phyloP scores from a whole-genome alignment of 2,329 filamentous ascomycete species.

The Cytospora paraplurivora region DNA sequence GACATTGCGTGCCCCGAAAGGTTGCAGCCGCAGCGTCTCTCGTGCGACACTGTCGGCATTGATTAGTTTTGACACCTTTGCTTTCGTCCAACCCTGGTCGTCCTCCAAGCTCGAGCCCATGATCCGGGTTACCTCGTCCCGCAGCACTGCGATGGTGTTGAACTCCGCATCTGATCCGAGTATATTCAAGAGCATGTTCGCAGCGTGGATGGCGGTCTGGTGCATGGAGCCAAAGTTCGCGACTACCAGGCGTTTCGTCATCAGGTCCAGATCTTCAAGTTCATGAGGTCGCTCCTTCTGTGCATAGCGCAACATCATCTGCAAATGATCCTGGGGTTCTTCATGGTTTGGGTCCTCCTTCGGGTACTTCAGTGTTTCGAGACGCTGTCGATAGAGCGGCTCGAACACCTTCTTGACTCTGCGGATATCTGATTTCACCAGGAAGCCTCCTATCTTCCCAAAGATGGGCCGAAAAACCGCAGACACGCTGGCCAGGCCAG shows the following conservation, averaged over 20 bases:
- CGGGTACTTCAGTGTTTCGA: constrained; percentile 32
- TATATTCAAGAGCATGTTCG: constrained; percentile 44
- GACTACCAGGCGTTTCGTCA: constrained; percentile 38
- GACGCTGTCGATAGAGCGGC: constrained; percentile 33
- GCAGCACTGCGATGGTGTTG: constrained; percentile 41
- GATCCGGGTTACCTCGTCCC: constrained; percentile 41
- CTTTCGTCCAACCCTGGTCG: constrained; percentile 43
- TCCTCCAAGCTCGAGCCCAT: constrained; percentile 29
- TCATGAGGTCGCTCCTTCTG: constrained; percentile 43
- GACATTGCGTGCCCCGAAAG: constrained; percentile 33
- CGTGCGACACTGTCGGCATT: constrained; percentile 45
- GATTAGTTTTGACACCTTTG: constrained; percentile 41
- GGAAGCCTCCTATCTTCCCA: constrained; percentile 35
- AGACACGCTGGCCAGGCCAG: constrained; percentile 37
- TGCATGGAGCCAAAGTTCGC: constrained; percentile 44
- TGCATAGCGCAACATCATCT: constrained; percentile 46
- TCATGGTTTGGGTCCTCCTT: constrained; percentile 28
- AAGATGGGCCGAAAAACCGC: constrained; percentile 40
- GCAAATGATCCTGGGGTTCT: constrained; percentile 43
- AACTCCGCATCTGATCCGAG: constrained; percentile 41
- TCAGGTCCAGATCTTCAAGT: constrained; percentile 34
- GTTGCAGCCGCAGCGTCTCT: constrained; percentile 45
- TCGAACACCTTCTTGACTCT: constrained; percentile 36
- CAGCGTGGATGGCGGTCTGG: constrained; percentile 44
- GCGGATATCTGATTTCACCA: constrained; percentile 31